Evolutionary conservation across 1,284 basidiomycete genomes (phyloP).

Genomic region (Pterulicium gracile): DNA sequence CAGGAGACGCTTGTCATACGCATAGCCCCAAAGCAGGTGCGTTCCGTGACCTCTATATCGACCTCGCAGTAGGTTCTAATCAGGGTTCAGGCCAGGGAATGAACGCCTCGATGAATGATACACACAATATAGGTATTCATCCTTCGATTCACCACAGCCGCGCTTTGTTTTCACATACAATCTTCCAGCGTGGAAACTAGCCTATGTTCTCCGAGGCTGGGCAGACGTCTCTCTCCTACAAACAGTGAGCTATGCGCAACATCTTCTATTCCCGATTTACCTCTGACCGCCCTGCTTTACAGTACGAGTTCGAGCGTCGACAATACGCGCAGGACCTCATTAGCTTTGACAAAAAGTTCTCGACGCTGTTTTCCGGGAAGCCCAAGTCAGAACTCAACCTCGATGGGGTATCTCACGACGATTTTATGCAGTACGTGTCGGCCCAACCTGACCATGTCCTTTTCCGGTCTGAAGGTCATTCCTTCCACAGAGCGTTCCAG

Average conservation of each 20-base stretch:
- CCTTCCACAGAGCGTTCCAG: constrained; percentile 36
- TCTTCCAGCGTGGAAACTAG: constrained; percentile 61
- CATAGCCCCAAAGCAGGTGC: constrained; percentile 71
- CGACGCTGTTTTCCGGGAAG: constrained; percentile 69
- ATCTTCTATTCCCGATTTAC: constrained; percentile 2
- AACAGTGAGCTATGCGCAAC: constrained; percentile 37
- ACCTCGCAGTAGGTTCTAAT: neutral
- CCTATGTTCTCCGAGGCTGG: constrained; percentile 62
- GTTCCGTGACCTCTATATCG: neutral
- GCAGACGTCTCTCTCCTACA: constrained; percentile 54
- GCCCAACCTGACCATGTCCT: neutral
- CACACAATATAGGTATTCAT: constrained; percentile 56
- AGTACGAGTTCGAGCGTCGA: constrained; percentile 66
- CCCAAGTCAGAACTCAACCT: constrained; percentile 43
- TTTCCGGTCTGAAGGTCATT: neutral
- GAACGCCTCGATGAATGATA: constrained; percentile 80
- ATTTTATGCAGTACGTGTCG: constrained; percentile 45
- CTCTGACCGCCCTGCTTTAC: neutral
- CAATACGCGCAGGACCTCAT: constrained; percentile 77
- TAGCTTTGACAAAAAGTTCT: constrained; percentile 68
- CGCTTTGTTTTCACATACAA: constrained; percentile 1
- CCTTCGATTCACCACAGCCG: neutral
- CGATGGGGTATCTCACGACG: constrained; percentile 56
- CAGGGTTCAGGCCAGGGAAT: constrained; percentile 44
- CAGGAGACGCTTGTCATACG: constrained; percentile 75